Conservation (phyloP, 768 basidiomycete genomes). For the Xerocomus spinulosus region DNA sequence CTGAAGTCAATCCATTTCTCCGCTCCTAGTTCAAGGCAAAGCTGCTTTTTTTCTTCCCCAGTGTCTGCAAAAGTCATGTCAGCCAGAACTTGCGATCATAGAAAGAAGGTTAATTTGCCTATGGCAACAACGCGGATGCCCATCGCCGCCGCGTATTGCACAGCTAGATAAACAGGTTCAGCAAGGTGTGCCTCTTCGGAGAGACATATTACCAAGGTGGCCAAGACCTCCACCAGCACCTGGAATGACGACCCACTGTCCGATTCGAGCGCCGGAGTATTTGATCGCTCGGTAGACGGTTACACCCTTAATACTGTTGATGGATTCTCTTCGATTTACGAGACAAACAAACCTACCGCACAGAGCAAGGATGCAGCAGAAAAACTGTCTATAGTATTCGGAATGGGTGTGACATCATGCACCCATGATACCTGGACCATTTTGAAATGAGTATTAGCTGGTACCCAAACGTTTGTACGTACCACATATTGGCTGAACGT, state of each 20-base stretch:
- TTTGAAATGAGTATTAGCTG: not conserved
- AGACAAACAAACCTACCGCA: constrained; percentile 40
- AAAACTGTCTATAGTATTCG: constrained; percentile 57
- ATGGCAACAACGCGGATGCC: constrained; percentile 79
- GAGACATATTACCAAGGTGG: constrained; percentile 52
- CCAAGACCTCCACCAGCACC: constrained; percentile 83
- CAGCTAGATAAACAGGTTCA: constrained; percentile 35
- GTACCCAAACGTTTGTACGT: constrained; percentile 13
- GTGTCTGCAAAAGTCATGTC: constrained; percentile 43
- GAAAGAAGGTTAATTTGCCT: constrained; percentile 29
- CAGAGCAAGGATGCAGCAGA: constrained; percentile 75
- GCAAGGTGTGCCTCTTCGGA: fast-evolving
- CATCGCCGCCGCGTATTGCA: constrained; percentile 77
- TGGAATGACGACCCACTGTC: constrained; percentile 73
- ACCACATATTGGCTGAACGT: constrained; percentile 70
- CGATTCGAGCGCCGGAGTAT: constrained; percentile 55
- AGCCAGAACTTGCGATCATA: not conserved
- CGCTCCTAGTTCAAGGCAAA: not conserved
- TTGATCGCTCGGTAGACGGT: constrained; percentile 88
- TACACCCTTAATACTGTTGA: constrained; percentile 43
- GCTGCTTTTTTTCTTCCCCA: constrained; percentile 63
- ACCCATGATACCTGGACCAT: constrained; percentile 58
- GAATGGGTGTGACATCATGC: constrained; percentile 74
- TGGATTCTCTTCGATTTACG: too few relatives aligned
- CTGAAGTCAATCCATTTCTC: constrained; percentile 62